Conservation (phyloP, 2,329 filamentous ascomycete species). For the Xylaria hypoxylon region DNA sequence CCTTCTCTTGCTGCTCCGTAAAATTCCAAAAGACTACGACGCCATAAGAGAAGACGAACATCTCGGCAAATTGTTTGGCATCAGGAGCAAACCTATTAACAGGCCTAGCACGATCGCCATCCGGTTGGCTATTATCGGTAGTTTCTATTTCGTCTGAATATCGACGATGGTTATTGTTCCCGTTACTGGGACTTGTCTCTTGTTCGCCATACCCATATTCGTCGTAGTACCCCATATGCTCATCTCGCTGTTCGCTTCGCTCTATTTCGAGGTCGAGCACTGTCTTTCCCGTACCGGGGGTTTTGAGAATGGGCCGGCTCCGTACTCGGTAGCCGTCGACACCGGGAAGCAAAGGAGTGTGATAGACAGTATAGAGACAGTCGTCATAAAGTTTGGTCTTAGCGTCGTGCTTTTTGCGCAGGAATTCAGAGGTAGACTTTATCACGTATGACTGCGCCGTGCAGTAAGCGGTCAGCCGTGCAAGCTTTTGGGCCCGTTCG, state of each 20-base stretch:
- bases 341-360: slow-evolving; percentile 87
- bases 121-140: slow-evolving; percentile 20
- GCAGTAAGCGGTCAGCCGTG: slow-evolving; percentile 94
- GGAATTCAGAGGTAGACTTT: slow-evolving; percentile 86
- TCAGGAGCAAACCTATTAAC: slow-evolving; percentile 74
- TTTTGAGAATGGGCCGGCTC: slow-evolving; percentile 92
- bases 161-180: slow-evolving; percentile 41
- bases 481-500: slow-evolving; percentile 85
- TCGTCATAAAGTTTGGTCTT: slow-evolving; percentile 98
- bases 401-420: slow-evolving; percentile 87
- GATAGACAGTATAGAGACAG: slow-evolving; percentile 95
- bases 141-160: slow-evolving; percentile 34
- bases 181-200: slow-evolving; percentile 45
- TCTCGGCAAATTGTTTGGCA: slow-evolving; percentile 85
- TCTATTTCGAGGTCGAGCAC: slow-evolving; percentile 96
- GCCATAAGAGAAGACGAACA: slow-evolving; percentile 97
- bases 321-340: slow-evolving; percentile 87
- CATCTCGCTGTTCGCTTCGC: slow-evolving; percentile 86
- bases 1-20: slow-evolving; percentile 93
- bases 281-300: slow-evolving; percentile 87
- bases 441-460: slow-evolving; percentile 95
- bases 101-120: slow-evolving; percentile 53
- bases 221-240: slow-evolving; percentile 91
- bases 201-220: slow-evolving; percentile 71
- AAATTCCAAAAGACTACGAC: slow-evolving; percentile 99